Conservation (phyloP, 2,329 filamentous ascomycete species). For the Cladorrhinum sp. region DNA sequence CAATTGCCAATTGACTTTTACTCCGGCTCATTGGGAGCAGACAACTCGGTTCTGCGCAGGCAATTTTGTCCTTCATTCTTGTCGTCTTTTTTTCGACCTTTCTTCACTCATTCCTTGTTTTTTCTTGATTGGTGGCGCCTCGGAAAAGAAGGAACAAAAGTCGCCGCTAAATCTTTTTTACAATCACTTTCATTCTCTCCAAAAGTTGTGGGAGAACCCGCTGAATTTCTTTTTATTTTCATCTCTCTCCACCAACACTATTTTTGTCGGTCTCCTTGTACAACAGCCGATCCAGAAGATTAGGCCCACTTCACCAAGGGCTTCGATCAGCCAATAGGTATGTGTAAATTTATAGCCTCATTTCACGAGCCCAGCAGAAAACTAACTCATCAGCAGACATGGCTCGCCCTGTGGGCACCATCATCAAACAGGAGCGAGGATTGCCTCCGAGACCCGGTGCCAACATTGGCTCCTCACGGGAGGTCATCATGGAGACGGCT, state of each 20-base stretch:
- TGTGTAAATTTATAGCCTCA: background rate
- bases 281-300: background rate
- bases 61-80: background rate
- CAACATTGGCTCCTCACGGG: background rate
- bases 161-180: background rate
- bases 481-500: slow-evolving; percentile 3
- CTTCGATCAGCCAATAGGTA: background rate
- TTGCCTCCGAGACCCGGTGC: background rate
- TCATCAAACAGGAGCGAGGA: slow-evolving; percentile 17
- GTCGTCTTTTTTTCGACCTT: background rate
- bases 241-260: background rate
- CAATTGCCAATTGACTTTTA: background rate
- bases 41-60: background rate
- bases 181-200: background rate
- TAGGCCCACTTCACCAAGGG: background rate
- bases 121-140: background rate
- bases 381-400: background rate
- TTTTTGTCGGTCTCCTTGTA: background rate
- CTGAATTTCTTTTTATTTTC: background rate
- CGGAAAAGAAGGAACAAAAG: background rate
- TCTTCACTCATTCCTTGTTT: background rate
- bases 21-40: background rate
- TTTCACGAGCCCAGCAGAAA: background rate
- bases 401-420: background rate
- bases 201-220: background rate